Conservation (phyloP, 805 yeast genomes). For the Spathaspora boniae region DNA sequence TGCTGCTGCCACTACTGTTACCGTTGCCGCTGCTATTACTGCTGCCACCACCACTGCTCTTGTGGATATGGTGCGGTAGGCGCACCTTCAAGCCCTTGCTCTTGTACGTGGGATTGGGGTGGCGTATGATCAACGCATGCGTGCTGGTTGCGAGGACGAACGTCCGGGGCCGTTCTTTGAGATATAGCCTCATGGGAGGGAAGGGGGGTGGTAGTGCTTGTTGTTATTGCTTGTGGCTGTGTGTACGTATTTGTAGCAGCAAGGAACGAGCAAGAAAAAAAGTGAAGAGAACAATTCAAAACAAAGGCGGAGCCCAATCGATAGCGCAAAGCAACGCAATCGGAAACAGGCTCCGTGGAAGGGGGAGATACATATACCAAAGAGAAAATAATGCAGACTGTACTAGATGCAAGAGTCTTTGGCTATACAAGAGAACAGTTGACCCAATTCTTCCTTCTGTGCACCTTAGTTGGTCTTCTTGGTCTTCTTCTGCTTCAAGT, state of each 20-base stretch:
- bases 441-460: no score
- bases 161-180: conserved; percentile 65
- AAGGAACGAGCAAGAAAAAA: neutral
- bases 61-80: conserved; percentile 7
- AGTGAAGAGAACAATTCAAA: conserved; percentile 1
- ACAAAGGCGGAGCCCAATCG: neutral
- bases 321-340: no score
- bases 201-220: conserved; percentile 1
- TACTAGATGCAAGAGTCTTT: no score
- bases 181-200: conserved; percentile 52
- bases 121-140: conserved; percentile 58
- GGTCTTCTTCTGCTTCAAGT: conserved; percentile 37
- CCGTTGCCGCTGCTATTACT: conserved; percentile 20
- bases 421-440: no score
- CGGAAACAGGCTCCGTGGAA: no score
- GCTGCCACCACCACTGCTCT: conserved; percentile 14
- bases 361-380: no score
- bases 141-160: conserved; percentile 60
- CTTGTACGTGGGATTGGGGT: conserved; percentile 32
- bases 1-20: conserved; percentile 7
- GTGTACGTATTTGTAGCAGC: conserved; percentile 1
- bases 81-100: conserved; percentile 4
- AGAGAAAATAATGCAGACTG: no score
- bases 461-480: conserved; percentile 24
- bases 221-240: neutral